Evolutionary conservation across 208 protist species (phyloP), one percentile per base, ranked within the genome.

Genomic region (Zelonia costaricensis): DNA sequence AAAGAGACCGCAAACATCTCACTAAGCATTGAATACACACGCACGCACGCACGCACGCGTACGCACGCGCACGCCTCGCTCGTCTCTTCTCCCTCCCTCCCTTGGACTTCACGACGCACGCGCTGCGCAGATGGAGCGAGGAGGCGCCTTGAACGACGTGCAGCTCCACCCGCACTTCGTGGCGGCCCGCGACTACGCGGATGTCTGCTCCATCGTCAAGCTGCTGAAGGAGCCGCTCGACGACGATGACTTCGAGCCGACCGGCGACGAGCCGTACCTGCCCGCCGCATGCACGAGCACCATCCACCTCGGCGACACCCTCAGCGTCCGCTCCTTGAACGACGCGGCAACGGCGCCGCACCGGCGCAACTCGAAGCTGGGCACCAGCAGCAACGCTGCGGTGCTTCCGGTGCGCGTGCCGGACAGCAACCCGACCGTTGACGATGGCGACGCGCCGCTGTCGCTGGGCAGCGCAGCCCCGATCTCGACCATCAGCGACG

Each of bases 161-260:
- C 44, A 74, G 38, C 16, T 74, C 4, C 68, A 67, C 30, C 58
- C 68, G 3, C 53, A 67, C 42, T 74, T 74, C 10, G 54, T 67
- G 1, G 55, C 54, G 5, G 68, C 60, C 18, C 39, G 60, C 40
- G 28, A 46, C 60, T 74, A 67, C 9, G 53, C 57, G 28, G 68
- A 74, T 52, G 28, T 74, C 12, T 38, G 58, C 18, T 40, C 58
- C 0, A 28, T 67, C 10, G 39, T 74, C 12, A 46, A 23, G 27
- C 49, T 69, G 2, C 54, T 69, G 43, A 73, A 66, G 28, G 43
- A 56, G 18, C 66, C 57, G 44, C 61, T 76, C 42, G 58, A 65
- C 54, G 35, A 46, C 43, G 39, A 61, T 3, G 35, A 66, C 18
- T 62, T 47, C 15, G 40, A 58, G 27, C 35, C 13, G 42, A 36